These are phyloP conservation scores for Ogataea kodamae DNA, from an alignment of 805 yeast species.

Conservation along the genomic window DNA sequence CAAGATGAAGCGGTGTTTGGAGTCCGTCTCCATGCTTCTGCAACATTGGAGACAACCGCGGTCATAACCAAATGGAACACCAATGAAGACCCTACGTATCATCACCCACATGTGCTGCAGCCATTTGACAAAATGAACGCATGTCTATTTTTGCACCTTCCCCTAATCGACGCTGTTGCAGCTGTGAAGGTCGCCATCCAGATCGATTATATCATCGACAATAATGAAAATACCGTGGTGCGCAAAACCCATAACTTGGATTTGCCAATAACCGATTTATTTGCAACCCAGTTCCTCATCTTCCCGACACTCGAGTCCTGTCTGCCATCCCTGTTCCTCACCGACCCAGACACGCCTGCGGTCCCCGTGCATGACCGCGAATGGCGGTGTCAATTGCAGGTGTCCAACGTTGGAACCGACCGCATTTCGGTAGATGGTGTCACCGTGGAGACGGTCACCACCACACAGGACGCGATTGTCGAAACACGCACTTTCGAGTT, in stretches of 20 bases:
- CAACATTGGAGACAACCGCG: slow-evolving; percentile 11
- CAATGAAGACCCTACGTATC: slow-evolving; percentile 10
- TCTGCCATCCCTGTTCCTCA: slow-evolving; percentile 30
- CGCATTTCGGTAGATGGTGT: slow-evolving; percentile 35
- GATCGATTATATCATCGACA: slow-evolving; percentile 27
- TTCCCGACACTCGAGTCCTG: slow-evolving; percentile 30
- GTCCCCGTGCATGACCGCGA: slow-evolving; percentile 34
- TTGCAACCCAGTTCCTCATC: slow-evolving; percentile 29
- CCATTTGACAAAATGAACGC: slow-evolving; percentile 2
- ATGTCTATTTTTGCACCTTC: slow-evolving; percentile 18
- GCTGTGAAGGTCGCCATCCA: slow-evolving; percentile 19
- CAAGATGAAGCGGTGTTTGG: slow-evolving; percentile 34
- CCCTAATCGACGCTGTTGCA: slow-evolving; percentile 17
- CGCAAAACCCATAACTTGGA: slow-evolving; percentile 20
- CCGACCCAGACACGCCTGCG: slow-evolving; percentile 12
- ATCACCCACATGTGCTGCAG: slow-evolving; percentile 12
- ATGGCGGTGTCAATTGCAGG: slow-evolving; percentile 34
- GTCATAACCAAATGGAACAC: slow-evolving; percentile 21
- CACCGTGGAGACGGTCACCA: slow-evolving; percentile 12
- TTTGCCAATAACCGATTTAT: slow-evolving; percentile 32
- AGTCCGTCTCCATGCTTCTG: slow-evolving; percentile 21
- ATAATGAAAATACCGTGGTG: slow-evolving; percentile 31
- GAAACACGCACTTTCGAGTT: slow-evolving; percentile 4
- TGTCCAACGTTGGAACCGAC: slow-evolving; percentile 30
- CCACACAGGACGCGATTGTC: slow-evolving; percentile 10